phyloP scores from a whole-genome alignment of 208 protist species.

The Lotmaria passim region DNA sequence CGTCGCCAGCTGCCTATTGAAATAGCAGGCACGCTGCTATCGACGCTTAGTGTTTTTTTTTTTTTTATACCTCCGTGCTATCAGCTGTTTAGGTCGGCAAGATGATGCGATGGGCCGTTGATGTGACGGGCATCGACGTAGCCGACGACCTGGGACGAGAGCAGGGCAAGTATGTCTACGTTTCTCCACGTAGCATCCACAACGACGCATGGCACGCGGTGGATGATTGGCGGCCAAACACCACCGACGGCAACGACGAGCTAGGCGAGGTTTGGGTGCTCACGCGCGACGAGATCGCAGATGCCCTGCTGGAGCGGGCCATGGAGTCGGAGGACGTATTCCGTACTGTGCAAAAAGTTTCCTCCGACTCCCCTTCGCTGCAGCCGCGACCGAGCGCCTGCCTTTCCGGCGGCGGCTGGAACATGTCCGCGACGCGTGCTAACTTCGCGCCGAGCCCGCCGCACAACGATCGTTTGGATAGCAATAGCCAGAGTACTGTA shows the following conservation, averaged over 20 bases:
- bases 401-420: background rate
- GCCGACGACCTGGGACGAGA: conserved; percentile 71
- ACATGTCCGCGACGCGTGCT: background rate
- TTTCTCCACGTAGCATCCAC: conserved; percentile 16
- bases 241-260: conserved; percentile 26
- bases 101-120: conserved; percentile 87
- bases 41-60: background rate
- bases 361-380: background rate
- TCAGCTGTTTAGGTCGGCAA: conserved; percentile 13
- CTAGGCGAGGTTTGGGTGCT: conserved; percentile 62
- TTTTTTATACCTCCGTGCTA: conserved; percentile 11
- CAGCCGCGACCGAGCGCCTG: conserved; percentile 4
- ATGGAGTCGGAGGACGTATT: conserved; percentile 25
- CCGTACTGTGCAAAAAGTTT: conserved; percentile 15
- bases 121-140: conserved; percentile 80
- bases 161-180: conserved; percentile 48
- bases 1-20: background rate
- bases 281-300: conserved; percentile 44
- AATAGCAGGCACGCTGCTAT: background rate
- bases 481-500: conserved; percentile 20
- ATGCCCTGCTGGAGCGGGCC: conserved; percentile 27
- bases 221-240: conserved; percentile 26
- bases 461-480: conserved; percentile 18
- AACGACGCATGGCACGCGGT: conserved; percentile 21
- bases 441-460: conserved; percentile 5